Conservation (phyloP, 176 grass and related monocot species). For the Carex pumila region DNA sequence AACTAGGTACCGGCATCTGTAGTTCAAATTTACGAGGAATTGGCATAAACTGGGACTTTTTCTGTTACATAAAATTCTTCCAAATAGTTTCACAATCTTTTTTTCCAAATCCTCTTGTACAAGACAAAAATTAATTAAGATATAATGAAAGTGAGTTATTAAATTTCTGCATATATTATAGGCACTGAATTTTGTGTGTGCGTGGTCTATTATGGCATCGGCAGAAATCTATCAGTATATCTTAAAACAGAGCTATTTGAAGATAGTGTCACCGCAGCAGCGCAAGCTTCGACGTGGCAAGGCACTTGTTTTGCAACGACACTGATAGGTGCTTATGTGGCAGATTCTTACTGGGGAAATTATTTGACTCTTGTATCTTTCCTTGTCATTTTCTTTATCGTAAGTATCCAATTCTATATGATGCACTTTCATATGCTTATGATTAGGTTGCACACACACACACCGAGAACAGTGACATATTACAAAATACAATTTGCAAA, state of each 20-base stretch:
- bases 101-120: neutral
- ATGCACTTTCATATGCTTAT: neutral
- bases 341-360: constrained; percentile 43
- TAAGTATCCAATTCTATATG: neutral
- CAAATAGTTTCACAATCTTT: neutral
- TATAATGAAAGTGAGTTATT: neutral
- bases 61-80: neutral
- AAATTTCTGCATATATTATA: neutral
- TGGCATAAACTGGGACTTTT: neutral
- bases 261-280: constrained; percentile 31
- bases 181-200: constrained; percentile 33
- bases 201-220: constrained; percentile 24
- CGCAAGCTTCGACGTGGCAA: constrained; percentile 32
- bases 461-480: neutral
- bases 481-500: too few relatives aligned
- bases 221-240: constrained; percentile 37
- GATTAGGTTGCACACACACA: neutral
- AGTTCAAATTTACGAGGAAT: neutral
- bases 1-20: neutral
- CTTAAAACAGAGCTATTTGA: constrained; percentile 27
- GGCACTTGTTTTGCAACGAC: constrained; percentile 38
- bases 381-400: constrained; percentile 14
- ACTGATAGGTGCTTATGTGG: constrained; percentile 32
- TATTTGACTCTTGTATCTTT: constrained; percentile 31
- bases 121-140: neutral